Base-by-base conservation (phyloP, 2,329 filamentous ascomycete genomes). In the Lizonia empirigonia region DNA sequence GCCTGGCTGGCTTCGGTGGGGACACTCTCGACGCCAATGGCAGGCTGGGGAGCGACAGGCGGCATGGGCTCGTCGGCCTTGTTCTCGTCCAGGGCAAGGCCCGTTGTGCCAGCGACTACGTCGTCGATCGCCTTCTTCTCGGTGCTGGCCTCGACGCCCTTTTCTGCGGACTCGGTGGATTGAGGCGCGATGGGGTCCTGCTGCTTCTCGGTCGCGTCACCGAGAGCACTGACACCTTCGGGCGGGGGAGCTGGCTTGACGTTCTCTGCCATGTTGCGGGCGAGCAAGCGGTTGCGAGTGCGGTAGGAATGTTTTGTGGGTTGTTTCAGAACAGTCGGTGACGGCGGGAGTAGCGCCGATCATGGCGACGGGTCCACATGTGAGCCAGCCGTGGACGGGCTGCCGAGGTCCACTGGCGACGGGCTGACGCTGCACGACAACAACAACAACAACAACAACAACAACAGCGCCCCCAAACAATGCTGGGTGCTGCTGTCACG, bases 401-500 rank as follows among this genome's bases (percentile, higher is more conserved):
- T 27, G 50, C 50, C 50, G 50, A 53, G 50, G 50, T 53, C 22
- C 39, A 26, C 32, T 12, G 34, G n/a, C n/a, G n/a, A n/a, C n/a
- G n/a, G n/a, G n/a, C n/a, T n/a, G n/a, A n/a, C n/a, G n/a, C 48
- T 42, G 32, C 36, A 32, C 48, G 32, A 59, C 44, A 55, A 57
- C 56, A 55, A 45, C 47, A n/a, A n/a, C n/a, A n/a, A n/a, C n/a
- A n/a, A n/a, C n/a, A n/a, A n/a, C n/a, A n/a, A n/a, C n/a, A n/a
- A n/a, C n/a, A n/a, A n/a, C n/a, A n/a, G n/a, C n/a, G n/a, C 54
- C 51, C 45, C 40, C 56, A 49, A 59, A 51, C 53, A 53, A 64
- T 63, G 56, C 42, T 61, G 50, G 26, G 50, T 22, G 34, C 39
- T 33, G 42, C 49, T 38, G 39, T 18, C 33, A n/a, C n/a, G n/a